Base-by-base conservation (phyloP, 257 asterid species). In the Coffea canephora region DNA sequence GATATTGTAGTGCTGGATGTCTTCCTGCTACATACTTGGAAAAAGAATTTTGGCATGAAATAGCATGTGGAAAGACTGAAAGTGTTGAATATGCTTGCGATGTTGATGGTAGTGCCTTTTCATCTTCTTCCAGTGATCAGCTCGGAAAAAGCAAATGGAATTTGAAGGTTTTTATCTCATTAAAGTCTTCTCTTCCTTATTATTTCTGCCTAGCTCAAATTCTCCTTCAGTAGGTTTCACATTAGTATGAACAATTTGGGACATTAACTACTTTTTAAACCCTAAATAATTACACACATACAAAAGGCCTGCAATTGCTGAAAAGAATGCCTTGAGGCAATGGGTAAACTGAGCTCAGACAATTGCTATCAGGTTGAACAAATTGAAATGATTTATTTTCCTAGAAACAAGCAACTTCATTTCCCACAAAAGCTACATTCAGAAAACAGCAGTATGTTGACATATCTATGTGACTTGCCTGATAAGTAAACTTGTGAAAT, bases 51-150 rank as follows among this genome's bases (percentile, higher is more conserved):
- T 96, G 99, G 99, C 84, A 89, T 84, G 99, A 94, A 91, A 94
- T 96, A 90, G 94, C 96, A 83, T 87, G 90, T 84, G 99, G 99
- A 82, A 94, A 89, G 89, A 92, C 95, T 57, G 99, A 96, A 84
- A 92, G 97, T 87, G 99, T 96, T 85, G 99, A 96, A 90, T 96
- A 96, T 89, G 99, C 99, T 73, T 96, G 98, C 81, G 99, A 96
- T 90, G 97, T 96, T 82, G 99, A 96, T 89, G 99, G 99, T 83
- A 94, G 98, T 90, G 98, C 99, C 27, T 96, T 96, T 86, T 92
- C 98, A 83, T 91, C 96, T 82, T 93, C 96, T 87, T 87, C 95
- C 77, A 81, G 78, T 81, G 99, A 96, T 83, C 93, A 87, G 62
- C 96, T 96, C 79, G 98, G 95, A 82, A 90, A 83, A 87, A 94